Base-by-base conservation (phyloP, 2,329 filamentous ascomycete species). In the Apiospora saccharicola region DNA sequence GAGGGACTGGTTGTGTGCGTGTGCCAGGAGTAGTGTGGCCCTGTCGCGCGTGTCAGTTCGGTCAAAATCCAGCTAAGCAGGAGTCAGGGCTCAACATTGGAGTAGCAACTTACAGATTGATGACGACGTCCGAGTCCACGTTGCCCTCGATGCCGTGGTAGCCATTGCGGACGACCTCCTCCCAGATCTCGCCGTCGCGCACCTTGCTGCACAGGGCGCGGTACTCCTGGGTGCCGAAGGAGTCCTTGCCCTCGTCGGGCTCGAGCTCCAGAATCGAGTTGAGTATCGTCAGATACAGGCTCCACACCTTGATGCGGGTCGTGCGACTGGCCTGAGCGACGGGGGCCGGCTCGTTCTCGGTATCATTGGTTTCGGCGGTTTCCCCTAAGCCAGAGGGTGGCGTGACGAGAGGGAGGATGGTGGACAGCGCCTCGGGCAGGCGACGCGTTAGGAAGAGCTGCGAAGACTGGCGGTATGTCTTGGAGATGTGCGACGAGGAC, bases 221-320 rank as follows among this genome's bases (percentile, higher is more conserved):
- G 94, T 95, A 99, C 80, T 94, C 92, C 79, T 93, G 90, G 70
- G 90, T 91, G 4, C 96, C 96, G 84, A 98, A 97, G 16, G 92
- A 89, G 70, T 92, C 90, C 85, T 96, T 98, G 69, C 96, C 96
- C 82, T 98, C 95, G 76, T 98, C 94, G 1, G 93, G 88, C 71
- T 95, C 94, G 79, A 98, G 87, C 79, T 98, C 96, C 47, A 97
- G 87, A 75, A 98, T 93, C 51, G 94, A 93, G 84, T 98, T 98
- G 74, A 98, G 87, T 69, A 98, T 92, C 24, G 95, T 98, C 75
- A 98, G 89, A 81, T 98, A 99, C 78, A 99, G 88, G 82, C 95
- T 98, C 96, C 96, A 99, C 75, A 98, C 93, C 83, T 98, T 99
- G 82, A 98, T 93, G 75, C 95, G 88, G 72, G 94, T 96, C 44